These are phyloP conservation scores for Triglochin maritima DNA, from an alignment of 106 monocot genomes.

Conservation along the genomic window DNA sequence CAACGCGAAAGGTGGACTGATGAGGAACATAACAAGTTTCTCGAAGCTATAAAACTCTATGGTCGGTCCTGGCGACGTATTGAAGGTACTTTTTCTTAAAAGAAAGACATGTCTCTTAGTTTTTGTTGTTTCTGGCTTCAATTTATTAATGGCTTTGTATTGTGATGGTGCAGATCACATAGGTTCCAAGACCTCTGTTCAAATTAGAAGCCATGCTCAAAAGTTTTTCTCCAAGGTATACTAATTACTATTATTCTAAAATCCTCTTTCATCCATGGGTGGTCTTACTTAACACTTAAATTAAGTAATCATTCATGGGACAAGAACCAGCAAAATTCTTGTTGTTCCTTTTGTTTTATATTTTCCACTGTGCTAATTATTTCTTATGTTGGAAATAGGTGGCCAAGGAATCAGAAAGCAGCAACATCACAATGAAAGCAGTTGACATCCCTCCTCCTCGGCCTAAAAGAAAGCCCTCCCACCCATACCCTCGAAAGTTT, in stretches of 20 bases:
- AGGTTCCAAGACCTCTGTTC: constrained; percentile 9
- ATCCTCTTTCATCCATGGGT: not conserved
- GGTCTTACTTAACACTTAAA: constrained; percentile 1
- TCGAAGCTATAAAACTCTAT: constrained; percentile 16
- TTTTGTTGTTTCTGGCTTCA: not conserved
- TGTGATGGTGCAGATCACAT: constrained; percentile 10
- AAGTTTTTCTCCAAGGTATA: constrained; percentile 16
- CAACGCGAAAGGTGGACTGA: constrained; percentile 16
- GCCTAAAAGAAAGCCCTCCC: constrained; percentile 59
- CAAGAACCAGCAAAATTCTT: not conserved
- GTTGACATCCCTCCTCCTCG: constrained; percentile 79
- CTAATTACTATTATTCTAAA: not conserved
- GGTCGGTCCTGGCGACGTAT: constrained; percentile 18
- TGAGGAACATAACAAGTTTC: constrained; percentile 14
- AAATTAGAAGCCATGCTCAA: constrained; percentile 16
- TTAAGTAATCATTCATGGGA: constrained; percentile 2
- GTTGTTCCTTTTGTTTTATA: constrained; percentile 1
- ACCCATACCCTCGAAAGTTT: constrained; percentile 75
- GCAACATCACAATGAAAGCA: constrained; percentile 6
- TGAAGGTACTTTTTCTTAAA: constrained; percentile 1
- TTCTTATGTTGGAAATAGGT: constrained; percentile 24
- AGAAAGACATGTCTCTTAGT: not conserved
- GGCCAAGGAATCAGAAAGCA: constrained; percentile 15
- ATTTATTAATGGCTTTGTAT: not conserved
- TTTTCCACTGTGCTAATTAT: not conserved